These are phyloP conservation scores for Saturnispora bothae DNA, from an alignment of 805 yeast genomes.

Conservation along the genomic window DNA sequence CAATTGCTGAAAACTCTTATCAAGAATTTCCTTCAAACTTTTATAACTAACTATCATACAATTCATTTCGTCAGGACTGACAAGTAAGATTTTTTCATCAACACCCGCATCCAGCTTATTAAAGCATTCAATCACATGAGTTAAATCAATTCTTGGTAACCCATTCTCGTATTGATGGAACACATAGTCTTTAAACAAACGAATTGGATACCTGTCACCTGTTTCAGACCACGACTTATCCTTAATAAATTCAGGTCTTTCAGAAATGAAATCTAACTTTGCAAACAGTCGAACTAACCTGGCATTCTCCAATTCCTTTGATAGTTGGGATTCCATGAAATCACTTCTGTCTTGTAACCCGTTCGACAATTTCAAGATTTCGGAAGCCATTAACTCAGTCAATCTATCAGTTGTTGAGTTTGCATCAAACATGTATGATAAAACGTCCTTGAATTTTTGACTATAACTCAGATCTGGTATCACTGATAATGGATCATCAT, in stretches of 20 bases:
- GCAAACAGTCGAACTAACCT: constrained; percentile 72
- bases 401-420: constrained; percentile 25
- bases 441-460: constrained; percentile 34
- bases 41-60: constrained; percentile 80
- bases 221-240: constrained; percentile 59
- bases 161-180: constrained; percentile 85
- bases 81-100: constrained; percentile 71
- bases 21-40: constrained; percentile 66
- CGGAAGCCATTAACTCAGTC: constrained; percentile 32
- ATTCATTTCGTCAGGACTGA: constrained; percentile 74
- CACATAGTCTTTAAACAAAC: constrained; percentile 71
- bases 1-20: constrained; percentile 50
- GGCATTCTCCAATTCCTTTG: constrained; percentile 78
- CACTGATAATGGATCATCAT: constrained; percentile 14
- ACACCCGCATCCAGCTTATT: constrained; percentile 90
- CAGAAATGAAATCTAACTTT: constrained; percentile 69
- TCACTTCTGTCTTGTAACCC: constrained; percentile 44
- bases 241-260: constrained; percentile 55
- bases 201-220: constrained; percentile 63
- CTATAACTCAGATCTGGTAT: constrained; percentile 29
- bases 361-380: constrained; percentile 37
- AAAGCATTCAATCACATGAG: constrained; percentile 66
- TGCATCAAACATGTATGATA: constrained; percentile 28
- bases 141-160: constrained; percentile 67
- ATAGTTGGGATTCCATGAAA: constrained; percentile 47